Evolutionary conservation across 2,329 filamentous ascomycete species (phyloP), one percentile per base, ranked within the genome.

Genomic region (Cryphonectria radicalis): DNA sequence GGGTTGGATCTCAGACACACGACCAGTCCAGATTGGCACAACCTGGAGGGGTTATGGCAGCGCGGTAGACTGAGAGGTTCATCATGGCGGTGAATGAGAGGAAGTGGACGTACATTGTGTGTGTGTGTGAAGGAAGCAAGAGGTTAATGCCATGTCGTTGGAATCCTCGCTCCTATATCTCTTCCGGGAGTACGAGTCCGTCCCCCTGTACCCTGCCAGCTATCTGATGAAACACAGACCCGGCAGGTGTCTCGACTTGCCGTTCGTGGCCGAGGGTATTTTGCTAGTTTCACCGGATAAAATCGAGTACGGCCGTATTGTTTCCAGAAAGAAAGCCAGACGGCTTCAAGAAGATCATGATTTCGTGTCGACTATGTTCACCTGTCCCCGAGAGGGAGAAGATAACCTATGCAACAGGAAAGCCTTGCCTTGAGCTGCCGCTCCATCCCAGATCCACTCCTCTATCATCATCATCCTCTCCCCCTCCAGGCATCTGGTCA

Each of bases 371-470:
- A 67, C n/a, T 60, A 67, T 70, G 59, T 55, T 43, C 59, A 22
- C 55, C 43, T 17, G 25, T 50, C 68, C 53, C 68, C 35, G 37
- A n/a, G 50, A 37, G 55, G 22, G 59, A 55, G 63, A 55, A 40
- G 55, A 65, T 32, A 70, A 66, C 63, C 70, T 67, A 70, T 70
- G 59, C 70, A 67, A 67, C 70, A 67, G 62, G 66, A 71, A 72
- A 72, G 53, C 70, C 67, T 50, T 43, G 53, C 70, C 67, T 50
- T 43, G 57, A 70, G 53, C 63, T 32, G 25, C 55, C 28, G 55
- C 55, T 59, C 55, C 55, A 32, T 59, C 28, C 55, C 7, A 19
- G 14, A 19, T 59, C 17, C 53, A 40, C 55, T 62, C 43, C n/a
- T 46, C 25, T n/a, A 43, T 25, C 28, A 22, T 32, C 46, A 50